Conservation (phyloP, 768 basidiomycete genomes). For the Tylopilus balloui region DNA sequence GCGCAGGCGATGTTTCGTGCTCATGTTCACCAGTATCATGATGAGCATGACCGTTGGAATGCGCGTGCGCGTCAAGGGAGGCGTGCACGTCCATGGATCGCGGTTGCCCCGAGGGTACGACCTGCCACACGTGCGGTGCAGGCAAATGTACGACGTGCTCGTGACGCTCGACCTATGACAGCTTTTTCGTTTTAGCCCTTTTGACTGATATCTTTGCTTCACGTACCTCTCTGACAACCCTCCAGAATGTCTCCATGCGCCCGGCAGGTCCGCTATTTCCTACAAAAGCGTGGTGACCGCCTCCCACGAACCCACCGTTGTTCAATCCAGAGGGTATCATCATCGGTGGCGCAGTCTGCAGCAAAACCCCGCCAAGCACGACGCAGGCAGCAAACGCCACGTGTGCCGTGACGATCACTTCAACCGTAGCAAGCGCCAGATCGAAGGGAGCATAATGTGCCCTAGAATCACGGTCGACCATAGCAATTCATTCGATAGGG, state of each 20-base stretch:
- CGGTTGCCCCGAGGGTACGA: slow-evolving; percentile 45
- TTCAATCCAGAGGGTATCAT: slow-evolving; percentile 9
- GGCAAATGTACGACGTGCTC: slow-evolving; percentile 79
- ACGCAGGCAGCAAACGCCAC: slow-evolving; percentile 82
- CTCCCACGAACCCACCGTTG: slow-evolving; percentile 11
- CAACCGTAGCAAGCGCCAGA: slow-evolving; percentile 73
- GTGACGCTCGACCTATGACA: slow-evolving; percentile 71
- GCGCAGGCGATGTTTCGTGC: neutral
- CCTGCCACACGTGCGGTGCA: slow-evolving; percentile 87
- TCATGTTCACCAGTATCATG: neutral
- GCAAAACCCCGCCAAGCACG: slow-evolving; percentile 76
- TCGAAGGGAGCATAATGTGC: slow-evolving; percentile 70
- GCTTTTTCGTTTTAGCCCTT: neutral
- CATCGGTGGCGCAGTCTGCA: slow-evolving; percentile 80
- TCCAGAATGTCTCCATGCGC: slow-evolving; percentile 77
- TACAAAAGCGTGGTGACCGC: neutral
- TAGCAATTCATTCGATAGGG: neutral
- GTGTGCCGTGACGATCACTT: slow-evolving; percentile 74
- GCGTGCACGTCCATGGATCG: slow-evolving; percentile 4
- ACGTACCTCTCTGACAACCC: slow-evolving; percentile 76
- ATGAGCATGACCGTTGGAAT: slow-evolving; percentile 13
- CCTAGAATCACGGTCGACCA: slow-evolving; percentile 20
- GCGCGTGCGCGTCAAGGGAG: neutral
- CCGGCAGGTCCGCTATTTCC: slow-evolving; percentile 36
- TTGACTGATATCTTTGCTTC: neutral